Percentiles rank a stretch among this genome's conserved stretches.
phyloP scores from a whole-genome alignment of 805 yeast species.

The Blastobotrys terrestris region DNA sequence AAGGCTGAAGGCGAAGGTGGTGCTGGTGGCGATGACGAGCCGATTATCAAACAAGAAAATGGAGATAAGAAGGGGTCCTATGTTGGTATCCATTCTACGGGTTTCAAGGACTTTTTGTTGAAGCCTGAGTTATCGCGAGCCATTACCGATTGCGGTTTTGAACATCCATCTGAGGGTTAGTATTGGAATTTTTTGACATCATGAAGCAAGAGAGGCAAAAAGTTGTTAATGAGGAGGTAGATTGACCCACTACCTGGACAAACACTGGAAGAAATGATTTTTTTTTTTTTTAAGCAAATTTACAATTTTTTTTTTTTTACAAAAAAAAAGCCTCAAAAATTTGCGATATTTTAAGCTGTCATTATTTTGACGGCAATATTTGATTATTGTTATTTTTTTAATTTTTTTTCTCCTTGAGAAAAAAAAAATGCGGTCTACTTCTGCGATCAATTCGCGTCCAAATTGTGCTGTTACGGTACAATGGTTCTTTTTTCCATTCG shows the following conservation, averaged over 20 bases:
- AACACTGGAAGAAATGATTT: neutral
- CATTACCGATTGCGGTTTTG: conserved; percentile 98
- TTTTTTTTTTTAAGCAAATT: neutral
- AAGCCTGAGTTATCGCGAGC: conserved; percentile 97
- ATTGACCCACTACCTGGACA: neutral
- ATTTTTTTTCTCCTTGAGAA: neutral
- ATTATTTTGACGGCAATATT: no score
- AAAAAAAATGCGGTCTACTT: no score
- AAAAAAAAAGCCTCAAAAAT: no score
- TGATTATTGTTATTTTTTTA: neutral
- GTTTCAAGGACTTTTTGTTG: conserved; percentile 93
- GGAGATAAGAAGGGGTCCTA: conserved; percentile 88
- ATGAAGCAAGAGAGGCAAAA: neutral
- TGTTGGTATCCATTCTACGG: conserved; percentile 97
- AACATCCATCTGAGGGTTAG: conserved; percentile 98
- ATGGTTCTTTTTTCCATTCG: neutral
- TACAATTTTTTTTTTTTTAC: neutral
- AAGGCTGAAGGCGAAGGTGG: conserved; percentile 27
- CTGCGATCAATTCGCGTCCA: no score
- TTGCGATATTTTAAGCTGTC: neutral
- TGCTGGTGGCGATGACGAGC: conserved; percentile 32
- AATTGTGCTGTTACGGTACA: neutral
- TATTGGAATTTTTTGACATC: conserved; percentile 19
- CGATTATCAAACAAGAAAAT: conserved; percentile 33
- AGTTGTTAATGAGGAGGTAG: neutral